A percentile compares a stretch with the other conserved stretches of the same genome.
These are phyloP conservation scores for Hyaloscypha bicolor DNA, from an alignment of 495 filamentous ascomycete species.

Conservation along the genomic window DNA sequence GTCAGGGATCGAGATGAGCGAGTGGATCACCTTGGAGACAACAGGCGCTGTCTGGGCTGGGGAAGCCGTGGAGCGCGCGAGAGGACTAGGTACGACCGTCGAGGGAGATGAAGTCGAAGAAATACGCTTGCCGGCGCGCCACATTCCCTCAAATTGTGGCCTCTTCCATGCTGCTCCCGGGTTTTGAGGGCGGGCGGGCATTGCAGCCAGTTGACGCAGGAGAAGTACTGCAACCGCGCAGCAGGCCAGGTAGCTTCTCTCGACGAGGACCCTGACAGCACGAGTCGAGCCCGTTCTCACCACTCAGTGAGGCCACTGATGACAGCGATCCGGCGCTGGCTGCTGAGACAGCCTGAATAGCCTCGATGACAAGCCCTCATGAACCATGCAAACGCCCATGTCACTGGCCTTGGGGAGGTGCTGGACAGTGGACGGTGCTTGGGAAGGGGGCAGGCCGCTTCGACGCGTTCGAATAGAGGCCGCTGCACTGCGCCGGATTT, in stretches of 20 bases:
- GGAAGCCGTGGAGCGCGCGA: constrained; percentile 7
- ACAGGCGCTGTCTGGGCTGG: constrained; percentile 24
- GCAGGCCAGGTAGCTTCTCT: not conserved
- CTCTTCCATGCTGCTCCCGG: not conserved
- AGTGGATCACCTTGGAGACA: constrained; percentile 18
- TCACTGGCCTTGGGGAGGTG: not conserved
- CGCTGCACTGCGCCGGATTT: constrained; percentile 18
- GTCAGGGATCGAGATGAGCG: constrained; percentile 31
- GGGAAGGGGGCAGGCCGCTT: not conserved
- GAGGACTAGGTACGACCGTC: not conserved
- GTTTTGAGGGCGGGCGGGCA: no score
- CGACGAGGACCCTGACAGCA: not conserved
- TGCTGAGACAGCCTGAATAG: constrained; percentile 23
- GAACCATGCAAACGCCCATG: constrained; percentile 1
- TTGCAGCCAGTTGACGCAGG: not conserved
- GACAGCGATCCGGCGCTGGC: not conserved
- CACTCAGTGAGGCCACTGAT: not conserved
- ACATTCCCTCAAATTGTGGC: constrained; percentile 2
- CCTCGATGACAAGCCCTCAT: constrained; percentile 12
- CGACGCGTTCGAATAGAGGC: constrained; percentile 10
- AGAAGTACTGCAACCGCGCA: not conserved
- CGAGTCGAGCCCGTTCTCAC: not conserved
- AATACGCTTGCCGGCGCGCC: constrained; percentile 16
- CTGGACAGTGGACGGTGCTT: not conserved
- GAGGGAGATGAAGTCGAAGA: constrained; percentile 13